Conservation (phyloP, 495 filamentous ascomycete species). For the Trichoderma virens region DNA sequence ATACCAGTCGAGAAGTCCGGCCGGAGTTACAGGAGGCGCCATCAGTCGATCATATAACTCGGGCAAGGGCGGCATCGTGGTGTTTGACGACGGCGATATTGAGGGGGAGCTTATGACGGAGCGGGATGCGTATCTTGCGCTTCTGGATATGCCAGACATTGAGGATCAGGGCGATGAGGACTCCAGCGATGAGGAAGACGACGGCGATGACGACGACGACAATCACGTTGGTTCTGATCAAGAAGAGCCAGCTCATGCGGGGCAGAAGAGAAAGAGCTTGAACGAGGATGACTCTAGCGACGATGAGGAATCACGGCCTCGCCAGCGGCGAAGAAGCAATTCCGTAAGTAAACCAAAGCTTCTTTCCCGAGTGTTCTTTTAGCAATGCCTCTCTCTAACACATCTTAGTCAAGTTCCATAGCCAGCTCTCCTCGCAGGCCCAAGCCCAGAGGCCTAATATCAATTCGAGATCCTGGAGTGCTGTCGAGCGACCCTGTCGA, state of each 20-base stretch:
- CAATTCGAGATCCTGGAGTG: constrained; percentile 31
- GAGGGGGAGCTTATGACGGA: constrained; percentile 74
- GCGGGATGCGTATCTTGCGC: constrained; percentile 69
- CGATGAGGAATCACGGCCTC: constrained; percentile 56
- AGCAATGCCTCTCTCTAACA: neutral
- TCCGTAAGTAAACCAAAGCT: constrained; percentile 49
- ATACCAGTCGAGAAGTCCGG: constrained; percentile 40
- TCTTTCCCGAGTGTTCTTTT: too few relatives aligned
- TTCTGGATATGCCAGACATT: constrained; percentile 84
- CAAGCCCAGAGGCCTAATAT: constrained; percentile 41
- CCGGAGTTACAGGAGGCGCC: constrained; percentile 53
- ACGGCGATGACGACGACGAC: constrained; percentile 26
- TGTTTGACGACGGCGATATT: constrained; percentile 95
- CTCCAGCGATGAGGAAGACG: constrained; percentile 40
- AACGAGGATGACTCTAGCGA: constrained; percentile 63
- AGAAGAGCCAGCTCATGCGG: constrained; percentile 23
- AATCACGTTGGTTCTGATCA: too few relatives aligned
- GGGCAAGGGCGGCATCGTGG: constrained; percentile 76
- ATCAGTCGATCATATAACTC: constrained; percentile 63
- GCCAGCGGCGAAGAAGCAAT: constrained; percentile 76
- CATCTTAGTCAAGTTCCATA: constrained; percentile 49
- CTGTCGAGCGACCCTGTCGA: constrained; percentile 33
- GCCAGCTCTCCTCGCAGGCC: constrained; percentile 43
- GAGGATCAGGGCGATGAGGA: constrained; percentile 60
- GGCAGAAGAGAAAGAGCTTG: constrained; percentile 76